Percentiles rank a stretch among this genome's conserved stretches.
Conservation (phyloP, 1,284 basidiomycete species). For the Tilletia walkeri region DNA sequence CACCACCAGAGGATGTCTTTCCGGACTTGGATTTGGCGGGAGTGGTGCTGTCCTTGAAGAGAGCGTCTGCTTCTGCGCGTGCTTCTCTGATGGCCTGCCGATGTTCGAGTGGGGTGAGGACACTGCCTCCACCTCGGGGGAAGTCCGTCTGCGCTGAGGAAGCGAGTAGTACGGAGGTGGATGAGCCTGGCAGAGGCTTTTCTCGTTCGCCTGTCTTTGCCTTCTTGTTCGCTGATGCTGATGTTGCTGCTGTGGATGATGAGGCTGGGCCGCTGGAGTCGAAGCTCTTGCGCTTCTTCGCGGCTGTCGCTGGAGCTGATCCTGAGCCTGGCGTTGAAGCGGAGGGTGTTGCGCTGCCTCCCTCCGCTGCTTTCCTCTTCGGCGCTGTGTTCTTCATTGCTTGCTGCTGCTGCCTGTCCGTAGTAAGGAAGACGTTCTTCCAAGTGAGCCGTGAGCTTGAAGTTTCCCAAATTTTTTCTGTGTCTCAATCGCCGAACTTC, state of each 20-base stretch:
- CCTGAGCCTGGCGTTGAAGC: neutral
- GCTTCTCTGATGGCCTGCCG: slow-evolving; percentile 82
- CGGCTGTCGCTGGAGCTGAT: neutral
- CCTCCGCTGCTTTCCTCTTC: no score
- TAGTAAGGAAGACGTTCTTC: no score
- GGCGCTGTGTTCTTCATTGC: no score
- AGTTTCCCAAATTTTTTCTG: no score
- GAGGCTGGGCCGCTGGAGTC: slow-evolving; percentile 3
- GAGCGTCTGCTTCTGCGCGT: slow-evolving; percentile 71
- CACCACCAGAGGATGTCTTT: slow-evolving; percentile 29
- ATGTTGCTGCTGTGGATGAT: neutral
- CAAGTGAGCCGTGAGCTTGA: no score
- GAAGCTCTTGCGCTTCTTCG: slow-evolving; percentile 18
- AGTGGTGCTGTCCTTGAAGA: slow-evolving; percentile 60
- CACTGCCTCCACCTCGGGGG: slow-evolving; percentile 75
- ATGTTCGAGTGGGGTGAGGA: slow-evolving; percentile 84
- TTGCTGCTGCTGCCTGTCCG: no score
- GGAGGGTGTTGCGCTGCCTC: neutral
- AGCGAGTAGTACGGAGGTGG: slow-evolving; percentile 10
- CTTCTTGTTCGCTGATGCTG: slow-evolving; percentile 4
- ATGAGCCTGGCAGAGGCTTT: neutral
- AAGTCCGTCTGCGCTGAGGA: slow-evolving; percentile 76
- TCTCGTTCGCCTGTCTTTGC: neutral
- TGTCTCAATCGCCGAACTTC: neutral
- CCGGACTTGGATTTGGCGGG: slow-evolving; percentile 57